Conservation (phyloP, 2,329 filamentous ascomycete genomes). For the Xylariomycetidae sp. region DNA sequence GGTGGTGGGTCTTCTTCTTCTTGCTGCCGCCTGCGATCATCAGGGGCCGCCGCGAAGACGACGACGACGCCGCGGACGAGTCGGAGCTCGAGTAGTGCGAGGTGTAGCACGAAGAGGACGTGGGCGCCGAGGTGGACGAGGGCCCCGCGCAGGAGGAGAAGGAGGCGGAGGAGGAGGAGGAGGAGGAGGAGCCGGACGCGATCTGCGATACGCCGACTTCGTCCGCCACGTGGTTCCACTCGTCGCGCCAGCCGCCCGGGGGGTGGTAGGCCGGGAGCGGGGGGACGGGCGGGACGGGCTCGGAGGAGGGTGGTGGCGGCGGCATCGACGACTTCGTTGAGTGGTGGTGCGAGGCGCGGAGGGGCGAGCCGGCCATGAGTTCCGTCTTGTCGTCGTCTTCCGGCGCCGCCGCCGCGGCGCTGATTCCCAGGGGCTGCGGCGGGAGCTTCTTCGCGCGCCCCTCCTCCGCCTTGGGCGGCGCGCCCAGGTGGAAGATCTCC, state of each 20-base stretch:
- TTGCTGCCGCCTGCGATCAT: slow-evolving; percentile 1
- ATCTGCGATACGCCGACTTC: slow-evolving; percentile 7
- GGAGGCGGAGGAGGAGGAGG: too few species aligned
- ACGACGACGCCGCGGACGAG: not conserved
- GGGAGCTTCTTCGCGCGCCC: slow-evolving; percentile 5
- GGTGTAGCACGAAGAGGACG: slow-evolving; percentile 4
- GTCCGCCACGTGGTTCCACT: slow-evolving; percentile 19
- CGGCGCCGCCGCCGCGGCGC: too few species aligned
- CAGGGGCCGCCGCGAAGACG: not conserved
- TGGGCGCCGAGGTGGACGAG: slow-evolving; percentile 1
- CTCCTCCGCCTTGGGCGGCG: slow-evolving; percentile 1
- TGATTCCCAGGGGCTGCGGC: too few species aligned
- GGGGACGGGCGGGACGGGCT: slow-evolving; percentile 2
- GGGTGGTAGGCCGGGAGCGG: slow-evolving; percentile 4
- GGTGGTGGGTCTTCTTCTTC: slow-evolving; percentile 1
- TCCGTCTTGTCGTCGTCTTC: slow-evolving; percentile 8
- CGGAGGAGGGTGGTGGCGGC: slow-evolving; percentile 1
- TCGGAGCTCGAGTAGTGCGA: slow-evolving; percentile 4
- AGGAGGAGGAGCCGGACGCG: slow-evolving; percentile 1
- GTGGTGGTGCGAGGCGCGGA: slow-evolving; percentile 7
- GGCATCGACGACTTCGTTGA: not conserved
- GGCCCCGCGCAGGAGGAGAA: too few species aligned
- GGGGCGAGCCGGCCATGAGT: slow-evolving; percentile 14
- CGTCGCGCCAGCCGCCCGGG: slow-evolving; percentile 6
- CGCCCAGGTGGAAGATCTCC: slow-evolving; percentile 15